phyloP scores from a whole-genome alignment of 225 moss, liverwort and hornwort species.

The Marchantia paleacea region DNA sequence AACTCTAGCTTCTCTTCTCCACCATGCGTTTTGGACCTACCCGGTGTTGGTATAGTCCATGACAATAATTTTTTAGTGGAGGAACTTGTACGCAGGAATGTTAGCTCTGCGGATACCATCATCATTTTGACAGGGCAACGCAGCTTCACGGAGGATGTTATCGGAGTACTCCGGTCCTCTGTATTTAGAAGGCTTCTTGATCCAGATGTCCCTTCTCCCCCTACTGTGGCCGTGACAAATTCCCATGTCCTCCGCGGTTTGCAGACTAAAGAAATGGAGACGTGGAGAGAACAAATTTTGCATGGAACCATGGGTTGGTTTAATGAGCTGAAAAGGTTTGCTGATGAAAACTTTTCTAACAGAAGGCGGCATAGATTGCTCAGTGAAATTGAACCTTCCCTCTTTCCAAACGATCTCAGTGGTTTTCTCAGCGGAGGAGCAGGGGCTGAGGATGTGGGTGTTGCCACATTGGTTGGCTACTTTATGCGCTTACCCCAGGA shows the following conservation, averaged over 20 bases:
- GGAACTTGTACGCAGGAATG: conserved; percentile 27
- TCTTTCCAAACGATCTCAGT: conserved; percentile 31
- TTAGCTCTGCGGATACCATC: conserved; percentile 19
- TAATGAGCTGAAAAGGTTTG: conserved; percentile 17
- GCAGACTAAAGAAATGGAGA: conserved; percentile 23
- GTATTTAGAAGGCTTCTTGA: conserved; percentile 31
- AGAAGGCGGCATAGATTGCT: conserved; percentile 18
- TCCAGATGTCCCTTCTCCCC: conserved; percentile 14
- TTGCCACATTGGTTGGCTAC: conserved; percentile 29
- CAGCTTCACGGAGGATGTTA: conserved; percentile 23
- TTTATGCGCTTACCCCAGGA: conserved; percentile 36
- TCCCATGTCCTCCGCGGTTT: conserved; percentile 19
- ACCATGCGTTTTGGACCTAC: conserved; percentile 28
- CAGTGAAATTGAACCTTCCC: conserved; percentile 22
- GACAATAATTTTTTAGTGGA: conserved; percentile 29
- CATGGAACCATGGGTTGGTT: conserved; percentile 29
- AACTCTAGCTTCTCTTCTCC: not conserved
- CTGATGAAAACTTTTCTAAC: conserved; percentile 17
- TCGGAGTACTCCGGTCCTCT: conserved; percentile 15
- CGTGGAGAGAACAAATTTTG: conserved; percentile 18
- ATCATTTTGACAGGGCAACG: conserved; percentile 30
- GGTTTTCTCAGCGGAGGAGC: conserved; percentile 13
- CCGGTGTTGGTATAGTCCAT: conserved; percentile 17
- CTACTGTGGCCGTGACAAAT: conserved; percentile 30
- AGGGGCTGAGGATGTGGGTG: conserved; percentile 13